These are phyloP conservation scores for Gaultheria prostrata DNA, from an alignment of 148 eudicot genomes.

Conservation along the genomic window DNA sequence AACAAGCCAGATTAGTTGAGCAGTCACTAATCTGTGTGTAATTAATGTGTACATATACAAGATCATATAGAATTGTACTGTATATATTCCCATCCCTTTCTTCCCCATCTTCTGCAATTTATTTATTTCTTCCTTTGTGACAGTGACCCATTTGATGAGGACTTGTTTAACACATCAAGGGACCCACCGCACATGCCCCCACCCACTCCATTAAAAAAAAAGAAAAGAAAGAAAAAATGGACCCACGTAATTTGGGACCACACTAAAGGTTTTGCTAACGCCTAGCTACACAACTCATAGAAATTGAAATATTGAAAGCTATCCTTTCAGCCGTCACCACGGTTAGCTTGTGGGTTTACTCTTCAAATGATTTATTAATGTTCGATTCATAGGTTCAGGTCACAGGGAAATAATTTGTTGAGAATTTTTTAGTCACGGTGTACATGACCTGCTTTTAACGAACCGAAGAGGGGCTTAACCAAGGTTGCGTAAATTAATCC, in stretches of 20 bases:
- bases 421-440: neutral
- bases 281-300: neutral
- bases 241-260: slow-evolving; percentile 8
- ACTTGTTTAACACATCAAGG: neutral
- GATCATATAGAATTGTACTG: neutral
- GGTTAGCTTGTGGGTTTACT: too few species aligned
- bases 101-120: neutral
- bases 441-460: neutral
- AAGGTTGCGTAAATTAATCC: too few species aligned
- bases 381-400: too few species aligned
- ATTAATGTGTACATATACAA: neutral
- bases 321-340: too few species aligned
- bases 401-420: neutral
- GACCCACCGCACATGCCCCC: slow-evolving; percentile 21
- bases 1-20: too few species aligned
- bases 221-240: neutral
- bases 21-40: neutral
- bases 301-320: neutral
- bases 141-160: neutral
- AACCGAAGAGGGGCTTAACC: neutral
- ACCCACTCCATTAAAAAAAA: slow-evolving; percentile 11
- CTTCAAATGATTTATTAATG: too few species aligned
- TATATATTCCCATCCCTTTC: neutral
- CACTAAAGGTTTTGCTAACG: neutral
- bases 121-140: neutral